Percentiles rank a stretch among this genome's conserved stretches.
These are phyloP conservation scores for Phoma sp. DNA, from an alignment of 2,329 filamentous ascomycete species.

Conservation along the genomic window DNA sequence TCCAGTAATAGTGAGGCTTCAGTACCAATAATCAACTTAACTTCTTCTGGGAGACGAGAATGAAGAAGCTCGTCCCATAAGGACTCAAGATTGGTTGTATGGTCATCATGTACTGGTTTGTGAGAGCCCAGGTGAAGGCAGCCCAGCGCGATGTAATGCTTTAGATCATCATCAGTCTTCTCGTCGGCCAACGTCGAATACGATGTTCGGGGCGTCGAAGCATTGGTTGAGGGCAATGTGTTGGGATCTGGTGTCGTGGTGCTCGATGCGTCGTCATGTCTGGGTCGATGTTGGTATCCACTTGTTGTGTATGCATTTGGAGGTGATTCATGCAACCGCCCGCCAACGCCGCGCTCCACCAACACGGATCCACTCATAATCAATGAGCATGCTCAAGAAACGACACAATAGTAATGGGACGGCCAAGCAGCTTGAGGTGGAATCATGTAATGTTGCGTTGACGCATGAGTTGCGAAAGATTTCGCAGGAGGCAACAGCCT, in stretches of 20 bases:
- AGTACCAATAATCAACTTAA: slow-evolving; percentile 31
- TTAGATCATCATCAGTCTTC: slow-evolving; percentile 25
- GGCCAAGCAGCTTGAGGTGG: too few relatives aligned
- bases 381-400: neutral
- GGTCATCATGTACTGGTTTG: neutral
- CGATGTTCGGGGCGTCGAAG: slow-evolving; percentile 23
- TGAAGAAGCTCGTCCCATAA: slow-evolving; percentile 38
- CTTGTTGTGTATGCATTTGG: neutral
- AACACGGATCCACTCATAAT: slow-evolving; percentile 1
- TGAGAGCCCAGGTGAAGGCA: slow-evolving; percentile 36
- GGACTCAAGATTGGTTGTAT: neutral
- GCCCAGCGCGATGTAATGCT: slow-evolving; percentile 46
- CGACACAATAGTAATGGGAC: too few relatives aligned
- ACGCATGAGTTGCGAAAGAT: neutral
- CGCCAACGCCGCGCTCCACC: slow-evolving; percentile 2
- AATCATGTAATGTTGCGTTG: neutral
- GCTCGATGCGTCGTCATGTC: neutral
- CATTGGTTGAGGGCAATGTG: slow-evolving; percentile 1
- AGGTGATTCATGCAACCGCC: neutral
- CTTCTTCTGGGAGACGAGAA: slow-evolving; percentile 28
- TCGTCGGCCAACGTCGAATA: slow-evolving; percentile 11
- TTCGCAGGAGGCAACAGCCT: slow-evolving; percentile 14
- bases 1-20: slow-evolving; percentile 39
- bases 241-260: neutral
- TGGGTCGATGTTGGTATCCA: neutral